Conservation (phyloP, 441 rosid species). For the Pelargonium cotyledonis region DNA sequence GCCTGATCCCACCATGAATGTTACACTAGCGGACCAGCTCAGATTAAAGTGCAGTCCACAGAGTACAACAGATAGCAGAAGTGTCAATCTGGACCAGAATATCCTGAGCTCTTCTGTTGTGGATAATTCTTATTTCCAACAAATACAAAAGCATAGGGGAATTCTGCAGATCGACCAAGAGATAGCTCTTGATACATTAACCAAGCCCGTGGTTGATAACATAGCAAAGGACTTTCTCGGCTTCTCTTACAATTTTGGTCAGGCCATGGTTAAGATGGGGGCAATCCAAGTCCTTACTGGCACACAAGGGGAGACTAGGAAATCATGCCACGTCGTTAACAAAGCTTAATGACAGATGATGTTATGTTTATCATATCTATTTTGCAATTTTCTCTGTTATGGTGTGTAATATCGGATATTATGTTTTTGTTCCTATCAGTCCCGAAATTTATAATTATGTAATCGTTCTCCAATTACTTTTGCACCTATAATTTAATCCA, state of each 20-base stretch:
- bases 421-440: no score
- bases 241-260: slow-evolving; percentile 36
- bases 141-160: slow-evolving; percentile 31
- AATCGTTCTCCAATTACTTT: no score
- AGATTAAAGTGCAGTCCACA: slow-evolving; percentile 26
- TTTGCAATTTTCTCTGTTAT: background rate
- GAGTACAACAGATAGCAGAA: slow-evolving; percentile 10
- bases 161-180: slow-evolving; percentile 47
- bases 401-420: no score
- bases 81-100: slow-evolving; percentile 43
- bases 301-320: slow-evolving; percentile 40
- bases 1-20: slow-evolving; percentile 48
- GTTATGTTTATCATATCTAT: background rate
- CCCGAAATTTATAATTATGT: no score
- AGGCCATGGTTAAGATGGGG: slow-evolving; percentile 58
- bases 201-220: slow-evolving; percentile 21
- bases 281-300: slow-evolving; percentile 21
- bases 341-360: background rate
- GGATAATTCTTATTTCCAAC: slow-evolving; percentile 48
- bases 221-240: slow-evolving; percentile 21
- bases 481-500: no score
- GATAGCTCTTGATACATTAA: slow-evolving; percentile 30
- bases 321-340: slow-evolving; percentile 36
- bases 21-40: slow-evolving; percentile 19
- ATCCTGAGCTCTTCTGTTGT: slow-evolving; percentile 26